phyloP scores from a whole-genome alignment of 768 basidiomycete species.

The Coprinopsis marcescibilis region DNA sequence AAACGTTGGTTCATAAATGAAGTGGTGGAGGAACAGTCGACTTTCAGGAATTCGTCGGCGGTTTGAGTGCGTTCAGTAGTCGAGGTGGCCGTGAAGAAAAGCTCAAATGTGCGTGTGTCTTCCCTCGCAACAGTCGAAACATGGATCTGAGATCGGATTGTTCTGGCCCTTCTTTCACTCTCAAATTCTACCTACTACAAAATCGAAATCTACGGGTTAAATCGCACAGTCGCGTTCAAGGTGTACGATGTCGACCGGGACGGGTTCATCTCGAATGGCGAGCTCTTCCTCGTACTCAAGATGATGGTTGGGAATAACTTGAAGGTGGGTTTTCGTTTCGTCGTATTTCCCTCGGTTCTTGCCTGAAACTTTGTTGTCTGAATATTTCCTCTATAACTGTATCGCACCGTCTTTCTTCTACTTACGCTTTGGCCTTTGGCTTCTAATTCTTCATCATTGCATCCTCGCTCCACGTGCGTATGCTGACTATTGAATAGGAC shows the following conservation, averaged over 20 bases:
- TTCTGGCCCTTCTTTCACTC: slow-evolving; percentile 11
- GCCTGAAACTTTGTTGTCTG: background rate
- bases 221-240: slow-evolving; percentile 87
- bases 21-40: slow-evolving; percentile 99
- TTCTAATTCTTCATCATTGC: too few species aligned
- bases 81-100: slow-evolving; percentile 97
- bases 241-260: slow-evolving; percentile 99
- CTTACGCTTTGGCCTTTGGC: too few species aligned
- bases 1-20: slow-evolving; percentile 4
- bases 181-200: slow-evolving; percentile 5
- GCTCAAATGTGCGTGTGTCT: slow-evolving; percentile 66
- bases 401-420: too few species aligned
- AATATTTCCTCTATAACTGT: too few species aligned
- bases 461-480: slow-evolving; percentile 7
- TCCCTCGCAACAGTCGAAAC: background rate
- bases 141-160: slow-evolving; percentile 1
- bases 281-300: slow-evolving; percentile 96
- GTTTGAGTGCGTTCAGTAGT: slow-evolving; percentile 95
- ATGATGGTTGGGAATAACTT: slow-evolving; percentile 99
- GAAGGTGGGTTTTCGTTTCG: slow-evolving; percentile 53
- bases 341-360: background rate
- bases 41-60: slow-evolving; percentile 98
- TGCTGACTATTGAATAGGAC: slow-evolving; percentile 48
- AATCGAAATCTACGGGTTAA: background rate
- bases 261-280: slow-evolving; percentile 96